Evolutionary conservation across 1,284 basidiomycete species (phyloP), one percentile per base, ranked within the genome.

Genomic region (Inonotus hispidus): DNA sequence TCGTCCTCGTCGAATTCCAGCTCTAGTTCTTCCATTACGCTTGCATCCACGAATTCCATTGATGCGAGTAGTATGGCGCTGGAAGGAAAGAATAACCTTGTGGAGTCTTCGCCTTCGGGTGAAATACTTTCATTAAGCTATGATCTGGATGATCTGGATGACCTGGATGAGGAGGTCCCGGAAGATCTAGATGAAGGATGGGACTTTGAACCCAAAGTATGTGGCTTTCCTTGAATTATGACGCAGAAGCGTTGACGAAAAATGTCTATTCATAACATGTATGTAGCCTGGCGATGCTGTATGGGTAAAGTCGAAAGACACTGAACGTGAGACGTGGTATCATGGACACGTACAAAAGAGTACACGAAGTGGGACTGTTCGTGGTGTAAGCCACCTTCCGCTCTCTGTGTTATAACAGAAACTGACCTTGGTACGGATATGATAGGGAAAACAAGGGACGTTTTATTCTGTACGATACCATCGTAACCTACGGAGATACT

Each of bases 401-500:
- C 14, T 38, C 23, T 47, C 21, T 21, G 7, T 27, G 55, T 14
- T 25, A 37, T 54, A 43, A 14, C 32, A 29, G 27, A 35, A 27
- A 13, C 29, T 52, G 8, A 35, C 35, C 19, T 16, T 13, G 5
- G 7, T 38, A 1, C 10, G 32, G n/a, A 19, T 58, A 52, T 37
- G 16, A 37, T n/a, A 61, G 62, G 59, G 62, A 14, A 64, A 55
- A 25, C 53, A 61, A 37, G 58, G 62, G 16, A 55, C 32, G 6
- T 60, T 61, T 41, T 64, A 64, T 45, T 52, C 52, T 45, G 63
- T 64, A 19, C 59, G 59, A 27, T 64, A 64, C 38, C 58, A 57
- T 27, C 53, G 58, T 13, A 64, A 64, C 45, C 7, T 58, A 25
- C 57, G 57, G 13, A 39, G 58, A 19, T 61, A 53, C 41, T 64